Conservation (phyloP, 1,284 basidiomycete genomes). For the Rhodotorula glutinis region DNA sequence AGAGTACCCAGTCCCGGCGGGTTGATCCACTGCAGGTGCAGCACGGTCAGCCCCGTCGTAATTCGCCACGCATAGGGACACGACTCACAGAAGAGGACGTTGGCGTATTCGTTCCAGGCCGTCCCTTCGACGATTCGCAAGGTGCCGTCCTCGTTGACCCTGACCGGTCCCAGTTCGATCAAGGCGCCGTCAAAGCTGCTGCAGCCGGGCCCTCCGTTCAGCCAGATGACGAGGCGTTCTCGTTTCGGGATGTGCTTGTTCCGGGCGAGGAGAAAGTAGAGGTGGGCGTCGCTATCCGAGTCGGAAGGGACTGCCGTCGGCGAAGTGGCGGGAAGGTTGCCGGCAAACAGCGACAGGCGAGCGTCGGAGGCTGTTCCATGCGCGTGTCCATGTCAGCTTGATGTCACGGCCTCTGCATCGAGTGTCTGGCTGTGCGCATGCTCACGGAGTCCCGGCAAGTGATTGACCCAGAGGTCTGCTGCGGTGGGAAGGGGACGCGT, state of each 20-base stretch:
- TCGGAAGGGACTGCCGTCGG: background rate
- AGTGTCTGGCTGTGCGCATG: background rate
- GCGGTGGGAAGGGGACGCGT: conserved; percentile 7
- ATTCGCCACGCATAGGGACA: too few relatives aligned
- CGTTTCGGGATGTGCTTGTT: conserved; percentile 80
- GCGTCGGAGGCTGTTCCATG: background rate
- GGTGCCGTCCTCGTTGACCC: conserved; percentile 54
- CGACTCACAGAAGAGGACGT: conserved; percentile 79
- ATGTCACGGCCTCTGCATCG: background rate
- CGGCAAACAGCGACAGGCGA: conserved; percentile 39
- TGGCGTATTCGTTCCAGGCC: conserved; percentile 98
- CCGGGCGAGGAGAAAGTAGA: conserved; percentile 88
- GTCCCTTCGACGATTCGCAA: conserved; percentile 69
- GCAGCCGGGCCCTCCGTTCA: conserved; percentile 70
- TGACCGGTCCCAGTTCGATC: conserved; percentile 93
- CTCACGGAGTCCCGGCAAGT: conserved; percentile 27
- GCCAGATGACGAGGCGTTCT: conserved; percentile 56
- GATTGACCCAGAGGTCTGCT: conserved; percentile 20
- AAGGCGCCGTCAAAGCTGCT: conserved; percentile 51
- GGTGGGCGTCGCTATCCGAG: conserved; percentile 59
- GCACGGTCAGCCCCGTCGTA: background rate
- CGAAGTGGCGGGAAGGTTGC: conserved; percentile 37
- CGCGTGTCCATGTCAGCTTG: too few relatives aligned
- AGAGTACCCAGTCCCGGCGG: conserved; percentile 90
- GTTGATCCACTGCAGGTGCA: conserved; percentile 75